Percentiles rank a stretch among this genome's conserved stretches.
phyloP scores from a whole-genome alignment of 257 asterid species.

The Ballota nigra region DNA sequence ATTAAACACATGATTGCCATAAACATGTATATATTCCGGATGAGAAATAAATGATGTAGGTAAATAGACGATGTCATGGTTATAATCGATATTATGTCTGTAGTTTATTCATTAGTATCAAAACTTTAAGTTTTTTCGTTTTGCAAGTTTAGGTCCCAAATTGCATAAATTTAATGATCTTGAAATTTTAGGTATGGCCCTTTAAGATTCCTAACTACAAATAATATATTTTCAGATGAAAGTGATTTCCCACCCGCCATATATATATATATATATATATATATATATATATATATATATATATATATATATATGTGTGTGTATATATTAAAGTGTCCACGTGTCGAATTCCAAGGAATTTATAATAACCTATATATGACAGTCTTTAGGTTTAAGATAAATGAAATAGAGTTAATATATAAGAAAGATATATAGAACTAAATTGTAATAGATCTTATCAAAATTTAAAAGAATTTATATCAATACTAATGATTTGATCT shows the following conservation, averaged over 20 bases:
- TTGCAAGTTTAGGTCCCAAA: background rate
- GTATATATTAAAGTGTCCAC: background rate
- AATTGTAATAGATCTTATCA: too few relatives aligned
- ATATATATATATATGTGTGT: too few relatives aligned
- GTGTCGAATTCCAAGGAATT: background rate
- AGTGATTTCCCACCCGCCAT: background rate
- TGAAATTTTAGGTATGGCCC: background rate
- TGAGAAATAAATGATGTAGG: background rate
- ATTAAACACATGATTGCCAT: too few relatives aligned
- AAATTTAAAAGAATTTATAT: too few relatives aligned
- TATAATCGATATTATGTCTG: background rate
- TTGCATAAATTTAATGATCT: background rate
- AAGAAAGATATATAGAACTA: too few relatives aligned
- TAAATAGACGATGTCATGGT: slow-evolving; percentile 13
- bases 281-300: too few relatives aligned
- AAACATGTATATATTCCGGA: background rate
- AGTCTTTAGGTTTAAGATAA: too few relatives aligned
- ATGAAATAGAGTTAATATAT: too few relatives aligned
- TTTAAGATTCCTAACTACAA: background rate
- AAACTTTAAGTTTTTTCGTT: background rate
- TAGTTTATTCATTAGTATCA: slow-evolving; percentile 8
- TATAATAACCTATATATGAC: too few relatives aligned
- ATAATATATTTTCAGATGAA: background rate
- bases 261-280: too few relatives aligned
- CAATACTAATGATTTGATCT: background rate